These are phyloP conservation scores for Leishmania mexicana DNA, from an alignment of 208 protist species.

Conservation along the genomic window DNA sequence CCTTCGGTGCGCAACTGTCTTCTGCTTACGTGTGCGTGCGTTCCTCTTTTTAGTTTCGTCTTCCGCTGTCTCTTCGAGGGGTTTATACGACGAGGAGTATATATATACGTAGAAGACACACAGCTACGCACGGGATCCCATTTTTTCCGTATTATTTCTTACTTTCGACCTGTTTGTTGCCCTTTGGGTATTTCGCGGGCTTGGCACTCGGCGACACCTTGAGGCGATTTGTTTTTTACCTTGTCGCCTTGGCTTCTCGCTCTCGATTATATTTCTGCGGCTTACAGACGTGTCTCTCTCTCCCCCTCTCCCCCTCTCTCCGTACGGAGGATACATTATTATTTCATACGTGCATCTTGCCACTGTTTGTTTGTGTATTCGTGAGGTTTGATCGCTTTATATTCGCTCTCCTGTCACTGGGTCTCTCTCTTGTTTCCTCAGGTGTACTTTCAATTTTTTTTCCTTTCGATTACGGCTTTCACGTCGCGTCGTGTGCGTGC, in stretches of 20 bases:
- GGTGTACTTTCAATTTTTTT: neutral
- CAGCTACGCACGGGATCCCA: neutral
- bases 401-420: neutral
- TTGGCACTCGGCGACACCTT: neutral
- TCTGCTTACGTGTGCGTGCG: neutral
- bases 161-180: neutral
- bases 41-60: neutral
- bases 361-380: neutral
- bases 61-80: slow-evolving; percentile 1
- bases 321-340: neutral
- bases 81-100: neutral
- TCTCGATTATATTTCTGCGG: neutral
- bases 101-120: neutral
- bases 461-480: neutral
- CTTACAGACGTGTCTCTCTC: neutral
- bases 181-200: neutral
- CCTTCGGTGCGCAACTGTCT: neutral
- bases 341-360: neutral
- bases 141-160: neutral
- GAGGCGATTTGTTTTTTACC: neutral
- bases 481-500: neutral
- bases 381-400: neutral
- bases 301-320: neutral
- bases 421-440: neutral
- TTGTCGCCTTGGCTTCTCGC: neutral